phyloP scores from a whole-genome alignment of 371 early-diverging fungal species.

The Encephalitozoon romaleae region DNA sequence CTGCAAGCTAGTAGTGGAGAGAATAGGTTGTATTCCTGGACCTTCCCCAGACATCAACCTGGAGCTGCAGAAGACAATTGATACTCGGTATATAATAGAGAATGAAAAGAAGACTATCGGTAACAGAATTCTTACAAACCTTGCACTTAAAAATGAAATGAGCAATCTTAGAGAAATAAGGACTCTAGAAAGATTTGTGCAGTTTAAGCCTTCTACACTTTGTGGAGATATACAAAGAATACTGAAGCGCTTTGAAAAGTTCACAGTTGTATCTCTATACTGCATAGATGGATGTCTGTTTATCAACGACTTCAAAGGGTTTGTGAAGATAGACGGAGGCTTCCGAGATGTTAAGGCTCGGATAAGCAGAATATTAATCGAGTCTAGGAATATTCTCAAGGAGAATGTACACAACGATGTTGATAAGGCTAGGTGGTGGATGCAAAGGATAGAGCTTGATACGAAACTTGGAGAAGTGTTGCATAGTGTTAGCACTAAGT shows the following conservation, averaged over 20 bases:
- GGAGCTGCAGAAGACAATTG: background rate
- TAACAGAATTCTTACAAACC: background rate
- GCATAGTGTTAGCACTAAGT: background rate
- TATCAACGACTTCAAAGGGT: background rate
- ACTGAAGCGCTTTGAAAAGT: background rate
- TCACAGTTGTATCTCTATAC: background rate
- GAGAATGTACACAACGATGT: background rate
- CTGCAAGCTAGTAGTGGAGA: slow-evolving; percentile 1
- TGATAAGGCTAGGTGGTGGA: slow-evolving; percentile 43
- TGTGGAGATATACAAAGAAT: background rate
- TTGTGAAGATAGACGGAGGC: background rate
- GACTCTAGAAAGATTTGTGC: background rate
- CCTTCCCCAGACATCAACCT: background rate
- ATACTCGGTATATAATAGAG: background rate
- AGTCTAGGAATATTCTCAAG: slow-evolving; percentile 19
- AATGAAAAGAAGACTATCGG: background rate
- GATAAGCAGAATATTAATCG: slow-evolving; percentile 14
- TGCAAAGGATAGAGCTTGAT: slow-evolving; percentile 34
- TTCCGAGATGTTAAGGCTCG: slow-evolving; percentile 4
- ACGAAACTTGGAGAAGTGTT: slow-evolving; percentile 18
- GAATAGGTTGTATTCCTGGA: background rate
- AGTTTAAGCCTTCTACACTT: background rate
- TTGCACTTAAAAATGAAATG: background rate
- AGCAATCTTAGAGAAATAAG: background rate
- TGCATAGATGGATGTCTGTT: background rate